These are phyloP conservation scores for Crepidotus sp. DNA, from an alignment of 1,284 basidiomycete species.

Conservation along the genomic window DNA sequence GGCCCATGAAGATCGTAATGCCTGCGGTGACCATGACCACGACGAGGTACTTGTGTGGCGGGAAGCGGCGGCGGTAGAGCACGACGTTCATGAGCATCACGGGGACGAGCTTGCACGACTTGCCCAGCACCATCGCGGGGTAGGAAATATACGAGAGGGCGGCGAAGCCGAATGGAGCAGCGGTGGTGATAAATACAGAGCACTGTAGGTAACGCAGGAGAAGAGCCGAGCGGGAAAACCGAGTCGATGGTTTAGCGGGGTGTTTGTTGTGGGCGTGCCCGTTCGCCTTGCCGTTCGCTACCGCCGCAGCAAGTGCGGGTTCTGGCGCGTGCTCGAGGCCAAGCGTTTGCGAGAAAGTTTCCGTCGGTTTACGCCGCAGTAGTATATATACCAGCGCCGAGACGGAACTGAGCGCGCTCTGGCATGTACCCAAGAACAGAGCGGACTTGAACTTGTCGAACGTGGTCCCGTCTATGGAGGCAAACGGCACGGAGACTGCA, in stretches of 20 bases:
- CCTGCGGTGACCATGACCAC: slow-evolving; percentile 88
- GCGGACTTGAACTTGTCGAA: slow-evolving; percentile 81
- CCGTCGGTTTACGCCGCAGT: slow-evolving; percentile 48
- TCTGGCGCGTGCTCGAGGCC: slow-evolving; percentile 39
- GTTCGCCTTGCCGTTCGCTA: slow-evolving; percentile 22
- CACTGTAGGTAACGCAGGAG: slow-evolving; percentile 75
- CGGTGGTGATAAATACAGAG: slow-evolving; percentile 81
- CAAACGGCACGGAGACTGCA: slow-evolving; percentile 78
- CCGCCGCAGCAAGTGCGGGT: slow-evolving; percentile 18
- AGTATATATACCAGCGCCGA: slow-evolving; percentile 77
- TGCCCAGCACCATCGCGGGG: slow-evolving; percentile 97
- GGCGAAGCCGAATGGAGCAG: slow-evolving; percentile 92
- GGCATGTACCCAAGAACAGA: slow-evolving; percentile 80
- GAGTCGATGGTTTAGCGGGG: slow-evolving; percentile 28
- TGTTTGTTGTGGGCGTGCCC: slow-evolving; percentile 25
- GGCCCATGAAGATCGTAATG: slow-evolving; percentile 93
- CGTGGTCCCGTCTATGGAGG: slow-evolving; percentile 50
- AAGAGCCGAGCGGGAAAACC: slow-evolving; percentile 43
- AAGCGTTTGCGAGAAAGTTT: slow-evolving; percentile 45
- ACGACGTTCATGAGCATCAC: slow-evolving; percentile 94
- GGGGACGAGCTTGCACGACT: slow-evolving; percentile 96
- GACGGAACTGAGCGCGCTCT: slow-evolving; percentile 74
- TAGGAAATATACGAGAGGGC: slow-evolving; percentile 94
- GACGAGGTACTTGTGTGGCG: slow-evolving; percentile 89
- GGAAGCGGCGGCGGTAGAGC: slow-evolving; percentile 84